These are phyloP conservation scores for Mucor circinelloides DNA, from an alignment of 371 early-diverging fungal genomes.

Conservation along the genomic window DNA sequence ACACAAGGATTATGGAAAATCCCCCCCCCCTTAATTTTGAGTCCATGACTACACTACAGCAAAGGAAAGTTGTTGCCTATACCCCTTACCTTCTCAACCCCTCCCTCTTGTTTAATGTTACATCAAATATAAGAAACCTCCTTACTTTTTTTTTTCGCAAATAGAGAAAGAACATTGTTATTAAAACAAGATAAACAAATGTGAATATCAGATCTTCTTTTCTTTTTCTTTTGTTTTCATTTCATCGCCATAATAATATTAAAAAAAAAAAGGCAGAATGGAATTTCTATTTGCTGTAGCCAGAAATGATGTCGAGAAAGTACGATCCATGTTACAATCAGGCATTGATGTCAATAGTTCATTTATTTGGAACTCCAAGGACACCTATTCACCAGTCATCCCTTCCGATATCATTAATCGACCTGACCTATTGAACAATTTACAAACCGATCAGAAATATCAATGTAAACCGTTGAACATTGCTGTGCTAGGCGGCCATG, in stretches of 20 bases:
- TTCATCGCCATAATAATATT: no score
- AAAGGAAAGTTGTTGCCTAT: not conserved
- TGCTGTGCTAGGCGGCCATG: conserved; percentile 69
- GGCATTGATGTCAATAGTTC: conserved; percentile 58
- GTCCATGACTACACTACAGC: not conserved
- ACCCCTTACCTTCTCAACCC: not conserved
- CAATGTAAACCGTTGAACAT: conserved; percentile 67
- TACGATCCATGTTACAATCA: conserved; percentile 43
- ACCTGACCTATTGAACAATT: conserved; percentile 29
- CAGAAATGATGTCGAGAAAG: conserved; percentile 53
- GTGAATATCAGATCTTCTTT: not conserved
- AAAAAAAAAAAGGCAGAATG: conserved; percentile 30
- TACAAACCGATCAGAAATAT: conserved; percentile 49
- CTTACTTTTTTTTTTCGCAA: not conserved
- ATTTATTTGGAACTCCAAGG: conserved; percentile 53
- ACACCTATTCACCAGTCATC: conserved; percentile 47
- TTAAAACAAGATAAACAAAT: not conserved
- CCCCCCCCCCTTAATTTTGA: not conserved
- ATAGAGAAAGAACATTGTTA: not conserved
- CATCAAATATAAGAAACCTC: conserved; percentile 2
- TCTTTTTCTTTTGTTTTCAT: not conserved
- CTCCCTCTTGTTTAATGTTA: conserved; percentile 4
- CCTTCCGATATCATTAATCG: conserved; percentile 34
- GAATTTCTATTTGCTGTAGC: conserved; percentile 55
- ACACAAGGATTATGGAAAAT: not conserved